Evolutionary conservation across 2,329 filamentous ascomycete genomes (phyloP).

Genomic region (Paraphoma sp.): DNA sequence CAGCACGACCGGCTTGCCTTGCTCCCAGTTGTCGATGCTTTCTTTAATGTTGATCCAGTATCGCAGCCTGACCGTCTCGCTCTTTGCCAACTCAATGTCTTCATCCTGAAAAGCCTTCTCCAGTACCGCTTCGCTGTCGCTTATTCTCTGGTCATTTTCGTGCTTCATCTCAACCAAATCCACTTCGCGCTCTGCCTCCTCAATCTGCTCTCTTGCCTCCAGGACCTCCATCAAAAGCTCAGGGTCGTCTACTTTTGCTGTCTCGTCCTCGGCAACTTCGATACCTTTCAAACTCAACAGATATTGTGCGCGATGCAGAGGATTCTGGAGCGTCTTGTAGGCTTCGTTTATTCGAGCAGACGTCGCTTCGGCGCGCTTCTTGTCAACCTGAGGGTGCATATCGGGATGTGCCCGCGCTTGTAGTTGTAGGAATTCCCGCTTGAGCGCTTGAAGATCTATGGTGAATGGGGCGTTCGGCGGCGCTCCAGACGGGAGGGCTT

Average conservation of each 20-base stretch:
- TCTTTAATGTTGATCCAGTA: constrained; percentile 93
- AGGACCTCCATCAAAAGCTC: constrained; percentile 80
- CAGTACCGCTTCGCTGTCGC: constrained; percentile 66
- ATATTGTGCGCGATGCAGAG: constrained; percentile 87
- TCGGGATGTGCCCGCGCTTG: constrained; percentile 82
- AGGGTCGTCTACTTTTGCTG: constrained; percentile 71
- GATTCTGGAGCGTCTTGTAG: constrained; percentile 81
- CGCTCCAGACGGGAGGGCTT: constrained; percentile 76
- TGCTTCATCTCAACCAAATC: constrained; percentile 65
- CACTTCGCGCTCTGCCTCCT: constrained; percentile 63
- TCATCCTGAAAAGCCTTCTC: constrained; percentile 70
- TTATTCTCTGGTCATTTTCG: constrained; percentile 73
- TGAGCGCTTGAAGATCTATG: constrained; percentile 73
- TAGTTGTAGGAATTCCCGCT: constrained; percentile 83
- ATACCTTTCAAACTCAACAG: constrained; percentile 74
- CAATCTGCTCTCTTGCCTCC: constrained; percentile 72
- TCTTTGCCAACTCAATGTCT: constrained; percentile 70
- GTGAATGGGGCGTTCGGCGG: constrained; percentile 79
- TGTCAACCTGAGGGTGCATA: constrained; percentile 58
- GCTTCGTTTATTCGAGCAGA: constrained; percentile 89
- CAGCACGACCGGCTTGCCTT: constrained; percentile 68
- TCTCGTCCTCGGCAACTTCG: constrained; percentile 81
- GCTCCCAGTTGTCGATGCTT: constrained; percentile 83
- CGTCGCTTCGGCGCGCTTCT: constrained; percentile 73
- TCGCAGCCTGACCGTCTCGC: constrained; percentile 76